Evolutionary conservation across 2,329 filamentous ascomycete genomes (phyloP).

Genomic region (Paraconiothyrium sp.): DNA sequence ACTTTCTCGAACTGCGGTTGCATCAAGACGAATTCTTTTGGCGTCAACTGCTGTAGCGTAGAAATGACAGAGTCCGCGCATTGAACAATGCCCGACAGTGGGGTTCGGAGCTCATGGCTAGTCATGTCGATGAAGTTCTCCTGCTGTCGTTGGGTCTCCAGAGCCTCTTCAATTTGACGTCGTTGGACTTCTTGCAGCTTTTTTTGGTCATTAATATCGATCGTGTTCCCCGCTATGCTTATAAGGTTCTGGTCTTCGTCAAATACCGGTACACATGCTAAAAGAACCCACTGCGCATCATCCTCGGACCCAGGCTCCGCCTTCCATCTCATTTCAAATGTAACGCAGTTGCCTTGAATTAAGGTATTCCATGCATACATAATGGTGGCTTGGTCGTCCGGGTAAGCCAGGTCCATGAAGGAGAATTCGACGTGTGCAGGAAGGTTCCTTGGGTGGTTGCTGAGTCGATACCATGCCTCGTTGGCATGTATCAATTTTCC

Average conservation of each 20-base stretch:
- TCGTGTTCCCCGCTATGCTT: constrained; percentile 42
- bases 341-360: constrained; percentile 35
- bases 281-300: constrained; percentile 39
- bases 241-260: constrained; percentile 37
- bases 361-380: constrained; percentile 44
- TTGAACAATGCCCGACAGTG: constrained; percentile 52
- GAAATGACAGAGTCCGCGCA: constrained; percentile 54
- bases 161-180: constrained; percentile 44
- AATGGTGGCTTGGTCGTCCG: constrained; percentile 35
- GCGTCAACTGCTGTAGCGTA: constrained; percentile 32
- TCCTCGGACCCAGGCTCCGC: constrained; percentile 24
- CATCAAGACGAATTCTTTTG: constrained; percentile 11
- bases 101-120: constrained; percentile 50
- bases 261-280: constrained; percentile 41
- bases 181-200: constrained; percentile 40
- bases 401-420: constrained; percentile 44
- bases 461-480: constrained; percentile 41
- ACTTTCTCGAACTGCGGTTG: constrained; percentile 22
- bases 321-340: constrained; percentile 50
- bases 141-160: constrained; percentile 50
- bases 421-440: constrained; percentile 34
- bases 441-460: constrained; percentile 33
- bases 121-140: constrained; percentile 48
- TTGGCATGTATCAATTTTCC: constrained; percentile 42
- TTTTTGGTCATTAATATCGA: constrained; percentile 46